phyloP scores from a whole-genome alignment of 306 rosid genomes.

The Quercus robur region DNA sequence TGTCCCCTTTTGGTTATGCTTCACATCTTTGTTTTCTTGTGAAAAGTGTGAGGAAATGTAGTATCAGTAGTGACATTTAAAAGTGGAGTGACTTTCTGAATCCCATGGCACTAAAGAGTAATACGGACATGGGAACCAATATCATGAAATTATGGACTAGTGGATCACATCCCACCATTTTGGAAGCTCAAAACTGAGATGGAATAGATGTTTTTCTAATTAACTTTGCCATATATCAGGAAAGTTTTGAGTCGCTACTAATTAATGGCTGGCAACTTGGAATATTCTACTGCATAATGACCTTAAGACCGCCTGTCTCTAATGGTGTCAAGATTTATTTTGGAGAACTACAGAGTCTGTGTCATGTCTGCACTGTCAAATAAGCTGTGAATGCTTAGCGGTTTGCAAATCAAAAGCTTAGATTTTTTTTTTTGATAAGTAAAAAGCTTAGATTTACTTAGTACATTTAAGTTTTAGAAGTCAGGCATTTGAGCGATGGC shows the following conservation, averaged over 20 bases:
- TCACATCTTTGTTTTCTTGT: background rate
- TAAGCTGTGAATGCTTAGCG: background rate
- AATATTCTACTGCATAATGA: background rate
- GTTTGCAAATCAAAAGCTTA: background rate
- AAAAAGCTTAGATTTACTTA: background rate
- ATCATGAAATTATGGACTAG: background rate
- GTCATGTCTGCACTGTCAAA: background rate
- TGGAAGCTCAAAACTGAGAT: too few species aligned
- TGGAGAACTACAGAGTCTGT: background rate
- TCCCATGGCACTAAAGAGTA: background rate
- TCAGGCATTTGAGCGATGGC: too few species aligned
- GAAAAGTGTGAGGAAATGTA: background rate
- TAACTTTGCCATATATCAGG: too few species aligned
- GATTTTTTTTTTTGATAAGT: too few species aligned
- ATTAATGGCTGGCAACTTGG: background rate
- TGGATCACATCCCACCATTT: too few species aligned
- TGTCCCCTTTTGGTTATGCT: background rate
- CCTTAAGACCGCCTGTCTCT: background rate
- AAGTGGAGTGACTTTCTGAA: background rate
- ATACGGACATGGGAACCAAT: background rate
- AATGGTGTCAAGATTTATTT: background rate
- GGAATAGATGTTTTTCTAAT: too few species aligned
- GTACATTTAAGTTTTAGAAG: background rate
- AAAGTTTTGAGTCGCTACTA: too few species aligned
- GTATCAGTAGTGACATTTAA: background rate